phyloP scores from a whole-genome alignment of 2,329 filamentous ascomycete genomes.

The Cercospora berteroae region DNA sequence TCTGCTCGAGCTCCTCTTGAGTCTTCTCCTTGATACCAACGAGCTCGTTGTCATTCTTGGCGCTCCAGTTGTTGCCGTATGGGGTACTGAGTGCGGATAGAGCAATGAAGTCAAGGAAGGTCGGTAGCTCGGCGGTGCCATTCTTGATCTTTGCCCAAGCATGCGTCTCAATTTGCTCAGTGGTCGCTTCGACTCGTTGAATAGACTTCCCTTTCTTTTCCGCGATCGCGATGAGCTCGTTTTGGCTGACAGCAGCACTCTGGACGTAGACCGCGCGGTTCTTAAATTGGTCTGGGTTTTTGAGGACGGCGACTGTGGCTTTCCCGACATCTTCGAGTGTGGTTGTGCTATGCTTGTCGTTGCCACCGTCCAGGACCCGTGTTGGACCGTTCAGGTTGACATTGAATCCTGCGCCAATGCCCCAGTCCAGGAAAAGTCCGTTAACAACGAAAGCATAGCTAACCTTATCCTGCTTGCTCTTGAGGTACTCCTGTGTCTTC shows the following conservation, averaged over 20 bases:
- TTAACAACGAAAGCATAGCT: constrained; percentile 39
- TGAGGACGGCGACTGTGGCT: constrained; percentile 37
- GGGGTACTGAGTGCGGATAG: constrained; percentile 31
- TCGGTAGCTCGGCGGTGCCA: constrained; percentile 14
- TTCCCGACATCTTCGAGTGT: constrained; percentile 36
- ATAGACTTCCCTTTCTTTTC: constrained; percentile 35
- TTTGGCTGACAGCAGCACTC: constrained; percentile 38
- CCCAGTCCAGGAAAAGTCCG: constrained; percentile 41
- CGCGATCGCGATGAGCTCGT: constrained; percentile 38
- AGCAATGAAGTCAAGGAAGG: constrained; percentile 35
- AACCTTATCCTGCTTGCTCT: constrained; percentile 31
- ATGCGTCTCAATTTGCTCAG: constrained; percentile 34
- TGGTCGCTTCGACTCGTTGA: constrained; percentile 26
- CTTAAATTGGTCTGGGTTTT: constrained; percentile 37
- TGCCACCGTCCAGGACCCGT: constrained; percentile 39
- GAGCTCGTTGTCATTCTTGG: constrained; percentile 39
- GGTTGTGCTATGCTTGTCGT: constrained; percentile 36
- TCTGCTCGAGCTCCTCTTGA: constrained; percentile 31
- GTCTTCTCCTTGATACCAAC: constrained; percentile 37
- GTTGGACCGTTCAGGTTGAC: constrained; percentile 34
- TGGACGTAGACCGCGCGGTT: constrained; percentile 42
- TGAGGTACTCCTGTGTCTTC: constrained; percentile 39
- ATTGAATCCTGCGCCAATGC: constrained; percentile 34
- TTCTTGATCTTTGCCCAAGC: constrained; percentile 34
- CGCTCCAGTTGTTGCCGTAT: constrained; percentile 38